phyloP scores from a whole-genome alignment of 106 monocot genomes.

The Phalaenopsis equestris region DNA sequence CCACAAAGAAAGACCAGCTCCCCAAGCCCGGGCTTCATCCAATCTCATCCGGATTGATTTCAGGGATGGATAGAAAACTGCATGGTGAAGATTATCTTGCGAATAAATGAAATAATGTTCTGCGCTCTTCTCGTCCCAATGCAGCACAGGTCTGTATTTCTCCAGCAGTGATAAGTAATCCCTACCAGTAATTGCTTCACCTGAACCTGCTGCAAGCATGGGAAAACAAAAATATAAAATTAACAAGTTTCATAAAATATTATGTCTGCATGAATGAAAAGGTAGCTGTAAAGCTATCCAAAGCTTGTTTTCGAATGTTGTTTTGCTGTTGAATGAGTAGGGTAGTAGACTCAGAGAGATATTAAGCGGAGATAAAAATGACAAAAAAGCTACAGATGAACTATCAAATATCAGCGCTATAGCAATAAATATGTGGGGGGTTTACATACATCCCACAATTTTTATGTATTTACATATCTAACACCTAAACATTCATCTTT shows the following conservation, averaged over 20 bases:
- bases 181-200: slow-evolving; percentile 62
- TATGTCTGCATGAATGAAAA: no score
- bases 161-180: slow-evolving; percentile 57
- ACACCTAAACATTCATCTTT: no score
- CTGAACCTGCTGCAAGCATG: slow-evolving; percentile 22
- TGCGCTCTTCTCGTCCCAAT: slow-evolving; percentile 75
- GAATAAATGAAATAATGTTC: slow-evolving; percentile 82
- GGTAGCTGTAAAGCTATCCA: no score
- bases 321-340: no score
- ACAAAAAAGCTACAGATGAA: no score
- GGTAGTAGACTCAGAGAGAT: no score
- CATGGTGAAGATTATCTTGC: slow-evolving; percentile 38
- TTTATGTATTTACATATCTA: no score
- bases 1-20: slow-evolving; percentile 78
- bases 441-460: no score
- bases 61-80: slow-evolving; percentile 77
- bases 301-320: no score
- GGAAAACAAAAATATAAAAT: neutral
- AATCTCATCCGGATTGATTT: slow-evolving; percentile 65
- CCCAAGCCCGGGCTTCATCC: slow-evolving; percentile 62
- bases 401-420: no score
- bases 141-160: slow-evolving; percentile 49
- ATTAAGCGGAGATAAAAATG: no score
- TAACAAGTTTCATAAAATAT: neutral
- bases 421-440: no score